Conservation (phyloP, 345 rosid genomes). For the Citrus reticulata region DNA sequence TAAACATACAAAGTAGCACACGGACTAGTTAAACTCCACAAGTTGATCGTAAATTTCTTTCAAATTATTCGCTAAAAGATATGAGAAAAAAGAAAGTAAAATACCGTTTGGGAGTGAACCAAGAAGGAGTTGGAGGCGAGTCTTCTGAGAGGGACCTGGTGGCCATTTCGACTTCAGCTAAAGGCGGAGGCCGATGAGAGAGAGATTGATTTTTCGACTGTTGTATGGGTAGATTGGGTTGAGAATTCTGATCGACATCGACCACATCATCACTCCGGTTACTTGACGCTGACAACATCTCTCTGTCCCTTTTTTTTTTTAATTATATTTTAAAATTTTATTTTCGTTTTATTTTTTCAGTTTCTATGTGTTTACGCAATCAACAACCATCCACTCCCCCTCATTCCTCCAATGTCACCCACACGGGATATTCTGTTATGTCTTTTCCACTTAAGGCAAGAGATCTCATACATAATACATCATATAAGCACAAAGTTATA, state of each 20-base stretch:
- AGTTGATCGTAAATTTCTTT: neutral
- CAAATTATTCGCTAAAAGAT: neutral
- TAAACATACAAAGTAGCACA: neutral
- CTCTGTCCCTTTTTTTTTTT: neutral
- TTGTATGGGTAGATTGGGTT: neutral
- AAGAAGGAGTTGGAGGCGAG: constrained; percentile 32
- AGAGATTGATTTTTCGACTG: neutral
- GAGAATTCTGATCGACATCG: neutral
- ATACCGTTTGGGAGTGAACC: constrained; percentile 64
- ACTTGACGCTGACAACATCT: neutral
- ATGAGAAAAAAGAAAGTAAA: neutral
- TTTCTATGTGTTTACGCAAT: neutral
- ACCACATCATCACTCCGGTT: neutral
- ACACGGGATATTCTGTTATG: no score
- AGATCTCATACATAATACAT: no score
- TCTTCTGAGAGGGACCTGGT: neutral
- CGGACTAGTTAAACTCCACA: neutral
- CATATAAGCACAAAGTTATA: no score
- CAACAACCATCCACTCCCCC: neutral
- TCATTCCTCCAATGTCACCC: neutral
- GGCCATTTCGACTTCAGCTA: constrained; percentile 22
- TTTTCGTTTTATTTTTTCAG: neutral
- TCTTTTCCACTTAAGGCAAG: no score
- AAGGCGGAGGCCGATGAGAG: neutral
- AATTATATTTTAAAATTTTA: no score